Conservation (phyloP, 2,329 filamentous ascomycete species). For the Aspergillus ibericus region DNA sequence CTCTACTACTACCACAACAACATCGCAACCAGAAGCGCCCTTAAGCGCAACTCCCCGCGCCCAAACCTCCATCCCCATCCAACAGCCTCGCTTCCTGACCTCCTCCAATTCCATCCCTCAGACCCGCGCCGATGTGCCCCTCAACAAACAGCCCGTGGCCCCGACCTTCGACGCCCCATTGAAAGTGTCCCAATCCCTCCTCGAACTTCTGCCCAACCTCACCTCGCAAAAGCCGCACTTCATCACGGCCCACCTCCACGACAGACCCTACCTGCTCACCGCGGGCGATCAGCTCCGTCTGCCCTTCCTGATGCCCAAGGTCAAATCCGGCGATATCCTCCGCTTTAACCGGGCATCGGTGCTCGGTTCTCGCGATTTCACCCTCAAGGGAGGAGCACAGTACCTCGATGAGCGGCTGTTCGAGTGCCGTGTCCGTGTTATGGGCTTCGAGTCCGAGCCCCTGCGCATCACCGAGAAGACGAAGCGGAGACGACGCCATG, state of each 20-base stretch:
- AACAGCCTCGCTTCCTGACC: constrained; percentile 14
- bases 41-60: constrained; percentile 27
- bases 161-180: constrained; percentile 41
- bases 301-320: constrained; percentile 75
- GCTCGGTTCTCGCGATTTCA: constrained; percentile 86
- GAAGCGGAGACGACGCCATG: constrained; percentile 68
- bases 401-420: constrained; percentile 82
- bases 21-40: constrained; percentile 34
- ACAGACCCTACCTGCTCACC: constrained; percentile 52
- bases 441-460: constrained; percentile 80
- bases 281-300: constrained; percentile 73
- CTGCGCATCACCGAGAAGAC: constrained; percentile 77
- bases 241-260: constrained; percentile 49
- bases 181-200: constrained; percentile 43
- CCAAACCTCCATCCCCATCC: constrained; percentile 23
- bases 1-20: constrained; percentile 22
- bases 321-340: constrained; percentile 78
- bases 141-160: constrained; percentile 36
- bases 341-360: constrained; percentile 81
- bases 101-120: constrained; percentile 14
- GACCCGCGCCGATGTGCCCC: constrained; percentile 28
- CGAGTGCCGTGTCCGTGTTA: constrained; percentile 79
- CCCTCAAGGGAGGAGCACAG: constrained; percentile 70
- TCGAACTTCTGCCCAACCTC: constrained; percentile 46
- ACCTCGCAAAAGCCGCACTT: constrained; percentile 48